Evolutionary conservation across 106 monocot genomes (phyloP), one percentile per base, ranked within the genome.

Genomic region (Acorus calamus): DNA sequence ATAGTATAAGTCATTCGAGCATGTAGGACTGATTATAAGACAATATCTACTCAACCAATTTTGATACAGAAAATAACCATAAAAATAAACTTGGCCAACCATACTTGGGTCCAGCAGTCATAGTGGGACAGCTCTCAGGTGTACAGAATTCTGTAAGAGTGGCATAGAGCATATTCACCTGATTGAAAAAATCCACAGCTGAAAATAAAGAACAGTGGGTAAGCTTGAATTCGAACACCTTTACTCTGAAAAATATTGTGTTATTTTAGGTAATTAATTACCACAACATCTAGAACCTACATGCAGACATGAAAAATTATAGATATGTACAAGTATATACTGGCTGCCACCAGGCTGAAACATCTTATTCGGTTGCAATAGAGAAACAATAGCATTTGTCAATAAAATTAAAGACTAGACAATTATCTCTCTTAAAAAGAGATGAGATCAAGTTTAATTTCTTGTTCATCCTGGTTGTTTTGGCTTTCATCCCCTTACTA

Each of bases 161-260:
- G 61, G 91, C 96, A 81, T 91, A 96, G 9, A 96, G 83, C 68
- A 96, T 69, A 76, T 96, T 96, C 63, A 96, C 96, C 69, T 96
- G 96, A 49, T 96, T 96, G 76, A 96, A 96, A 78, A 96, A 96
- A 88, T 96, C 96, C 65, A 96, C 96, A 71, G 96, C 96, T 96
- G 86, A 65, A 79, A 79, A 68, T 46, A 3, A 70, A 28, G 51
- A 67, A 63, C 63, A 60, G 69, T 7, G 10, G 28, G 28, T 28
- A 28, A 28, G 28, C 28, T 28, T 28, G 28, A 28, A 28, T 28
- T 28, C 28, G 28, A 28, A 28, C 28, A 28, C 28, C 28, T 28
- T 28, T 28, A 28, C 1, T 28, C 28, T 28, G 28, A 28, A 28
- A 28, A 28, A 28, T 28, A 28, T 28, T 1, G 28, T 28, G 28